Base-by-base conservation (phyloP, 352 stramenopile species). In the Phytophthora citricola region DNA sequence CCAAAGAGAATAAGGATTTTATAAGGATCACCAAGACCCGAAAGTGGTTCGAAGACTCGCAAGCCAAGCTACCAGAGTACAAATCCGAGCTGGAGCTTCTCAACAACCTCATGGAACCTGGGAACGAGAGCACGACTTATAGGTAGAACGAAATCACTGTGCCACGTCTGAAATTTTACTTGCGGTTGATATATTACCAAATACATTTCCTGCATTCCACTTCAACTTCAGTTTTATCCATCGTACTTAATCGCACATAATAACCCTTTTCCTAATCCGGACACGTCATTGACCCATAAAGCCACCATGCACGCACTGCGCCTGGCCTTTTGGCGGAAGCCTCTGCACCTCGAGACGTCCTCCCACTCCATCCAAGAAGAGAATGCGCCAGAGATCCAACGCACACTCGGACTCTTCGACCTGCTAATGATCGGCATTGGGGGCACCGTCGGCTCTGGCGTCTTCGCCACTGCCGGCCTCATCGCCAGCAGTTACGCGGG, bases 351-450 rank as follows among this genome's bases (percentile, higher is more conserved):
- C 10, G 61, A 87, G 44, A 34, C 65, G 12, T 49, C 46, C 2
- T 69, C 51, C 7, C 52, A 48, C 22, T 66, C 62, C 11, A 26
- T 71, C 4, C 39, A 81, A 58, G 11, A 60, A 27, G 11, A 50
- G 0, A 29, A 43, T 24, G 45, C 53, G 12, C 67, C 11, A 27
- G 58, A 55, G 41, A 63, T 70, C 20, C 22, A 29, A 39, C 61
- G 84, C 39, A 91, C 83, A 4, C 76, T 98, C 0, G 78, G 78
- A 0, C 81, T 98, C 27, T 96, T 97, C 59, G 95, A 99, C 75
- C 77, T 99, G 5, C 75, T 98, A 12, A 94, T 89, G 73, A 85
- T 99, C 60, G 95, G 95, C 49, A 97, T 99, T 10, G 94, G 96
- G 6, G 95, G 89, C 26, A 99, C 96, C 0, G 88, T 99, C 8